Evolutionary conservation across 2,329 filamentous ascomycete genomes (phyloP).

Genomic region (Laburnicola sp.): DNA sequence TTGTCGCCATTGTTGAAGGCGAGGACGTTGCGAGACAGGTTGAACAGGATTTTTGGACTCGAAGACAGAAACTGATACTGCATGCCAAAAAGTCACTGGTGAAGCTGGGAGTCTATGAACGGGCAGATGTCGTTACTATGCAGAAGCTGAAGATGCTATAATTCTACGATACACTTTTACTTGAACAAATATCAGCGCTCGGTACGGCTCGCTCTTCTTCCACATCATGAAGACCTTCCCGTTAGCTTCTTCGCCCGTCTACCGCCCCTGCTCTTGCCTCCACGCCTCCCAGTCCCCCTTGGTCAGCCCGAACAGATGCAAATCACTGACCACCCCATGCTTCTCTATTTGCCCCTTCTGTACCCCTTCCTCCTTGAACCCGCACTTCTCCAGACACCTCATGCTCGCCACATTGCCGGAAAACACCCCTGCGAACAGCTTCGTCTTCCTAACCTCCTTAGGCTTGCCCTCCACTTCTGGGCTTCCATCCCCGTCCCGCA

Average conservation of each 20-base stretch:
- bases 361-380: constrained; percentile 44
- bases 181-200: neutral
- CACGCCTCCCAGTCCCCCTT: constrained; percentile 35
- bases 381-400: constrained; percentile 43
- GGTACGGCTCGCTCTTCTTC: neutral
- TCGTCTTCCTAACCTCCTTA: constrained; percentile 27
- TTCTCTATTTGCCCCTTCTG: constrained; percentile 39
- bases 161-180: neutral
- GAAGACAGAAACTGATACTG: constrained; percentile 35
- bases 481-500: constrained; percentile 8
- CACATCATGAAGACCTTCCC: too few species aligned
- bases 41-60: constrained; percentile 31
- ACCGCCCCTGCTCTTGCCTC: constrained; percentile 6
- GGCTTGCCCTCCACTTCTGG: constrained; percentile 5
- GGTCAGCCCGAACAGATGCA: constrained; percentile 41
- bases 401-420: constrained; percentile 42
- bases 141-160: constrained; percentile 35
- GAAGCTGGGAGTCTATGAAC: constrained; percentile 23
- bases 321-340: constrained; percentile 37
- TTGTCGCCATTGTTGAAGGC: constrained; percentile 37
- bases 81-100: constrained; percentile 25
- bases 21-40: constrained; percentile 29
- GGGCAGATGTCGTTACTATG: constrained; percentile 34
- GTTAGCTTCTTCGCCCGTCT: too few species aligned
- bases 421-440: constrained; percentile 36